These are phyloP conservation scores for Xylona heveae DNA, from an alignment of 495 filamentous ascomycete genomes.

Conservation along the genomic window DNA sequence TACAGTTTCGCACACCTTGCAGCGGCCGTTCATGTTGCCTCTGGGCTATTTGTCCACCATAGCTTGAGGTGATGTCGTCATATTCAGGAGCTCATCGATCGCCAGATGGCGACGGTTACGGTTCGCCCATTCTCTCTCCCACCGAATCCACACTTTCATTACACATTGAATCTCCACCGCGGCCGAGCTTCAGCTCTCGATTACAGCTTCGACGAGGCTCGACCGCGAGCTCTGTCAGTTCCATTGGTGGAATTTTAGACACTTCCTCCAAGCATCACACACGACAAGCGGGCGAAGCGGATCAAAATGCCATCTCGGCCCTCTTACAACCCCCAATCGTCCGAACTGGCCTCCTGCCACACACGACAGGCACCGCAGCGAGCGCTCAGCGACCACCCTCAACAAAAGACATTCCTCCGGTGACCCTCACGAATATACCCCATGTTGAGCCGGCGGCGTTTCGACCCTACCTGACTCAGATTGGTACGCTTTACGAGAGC, in stretches of 20 bases:
- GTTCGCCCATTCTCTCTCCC: too few relatives aligned
- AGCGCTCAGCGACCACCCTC: slow-evolving; percentile 64
- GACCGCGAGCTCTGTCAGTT: slow-evolving; percentile 68
- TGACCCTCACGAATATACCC: slow-evolving; percentile 75
- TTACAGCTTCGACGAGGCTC: slow-evolving; percentile 49
- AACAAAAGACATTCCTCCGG: slow-evolving; percentile 84
- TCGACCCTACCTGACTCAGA: slow-evolving; percentile 46
- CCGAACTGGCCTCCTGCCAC: slow-evolving; percentile 63
- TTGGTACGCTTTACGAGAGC: slow-evolving; percentile 6
- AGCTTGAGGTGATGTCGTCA: too few relatives aligned
- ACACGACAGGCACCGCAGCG: slow-evolving; percentile 39
- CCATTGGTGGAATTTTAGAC: slow-evolving; percentile 42
- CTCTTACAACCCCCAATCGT: slow-evolving; percentile 79
- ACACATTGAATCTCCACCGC: slow-evolving; percentile 6
- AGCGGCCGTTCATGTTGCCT: too few relatives aligned
- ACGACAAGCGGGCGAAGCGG: slow-evolving; percentile 46
- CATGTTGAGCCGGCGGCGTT: slow-evolving; percentile 65
- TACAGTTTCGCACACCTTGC: too few relatives aligned
- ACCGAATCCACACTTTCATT: too few relatives aligned
- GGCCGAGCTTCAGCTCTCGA: slow-evolving; percentile 16
- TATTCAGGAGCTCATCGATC: too few relatives aligned
- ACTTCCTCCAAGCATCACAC: slow-evolving; percentile 29
- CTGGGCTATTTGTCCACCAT: too few relatives aligned
- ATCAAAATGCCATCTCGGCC: slow-evolving; percentile 86
- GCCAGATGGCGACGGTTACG: too few relatives aligned